These are phyloP conservation scores for Hyaloscypha hepaticicola DNA, from an alignment of 495 filamentous ascomycete species.

Conservation along the genomic window DNA sequence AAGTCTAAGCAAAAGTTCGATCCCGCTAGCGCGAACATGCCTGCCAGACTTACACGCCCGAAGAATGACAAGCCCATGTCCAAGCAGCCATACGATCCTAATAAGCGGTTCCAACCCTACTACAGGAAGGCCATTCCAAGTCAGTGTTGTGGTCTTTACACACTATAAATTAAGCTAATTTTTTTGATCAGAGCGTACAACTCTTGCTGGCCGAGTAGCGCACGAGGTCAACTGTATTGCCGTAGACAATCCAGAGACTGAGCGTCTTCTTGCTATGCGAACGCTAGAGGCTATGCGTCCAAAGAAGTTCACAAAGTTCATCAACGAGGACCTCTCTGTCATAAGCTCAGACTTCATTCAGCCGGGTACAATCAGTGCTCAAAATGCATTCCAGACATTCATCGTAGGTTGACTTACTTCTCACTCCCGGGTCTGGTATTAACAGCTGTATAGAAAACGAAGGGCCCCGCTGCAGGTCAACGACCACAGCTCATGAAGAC, in stretches of 20 bases:
- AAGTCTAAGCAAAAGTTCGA: slow-evolving; percentile 52
- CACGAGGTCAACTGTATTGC: slow-evolving; percentile 79
- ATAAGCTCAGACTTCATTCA: slow-evolving; percentile 39
- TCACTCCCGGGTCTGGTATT: not conserved
- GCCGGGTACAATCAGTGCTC: slow-evolving; percentile 49
- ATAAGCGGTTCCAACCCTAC: slow-evolving; percentile 65
- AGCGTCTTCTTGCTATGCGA: slow-evolving; percentile 56
- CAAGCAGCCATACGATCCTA: slow-evolving; percentile 47
- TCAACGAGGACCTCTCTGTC: slow-evolving; percentile 41
- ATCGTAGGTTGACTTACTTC: slow-evolving; percentile 47
- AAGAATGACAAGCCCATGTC: slow-evolving; percentile 36
- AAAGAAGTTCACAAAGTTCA: slow-evolving; percentile 52
- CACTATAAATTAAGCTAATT: not conserved
- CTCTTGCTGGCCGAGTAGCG: slow-evolving; percentile 65
- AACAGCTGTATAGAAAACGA: slow-evolving; percentile 14
- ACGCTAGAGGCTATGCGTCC: slow-evolving; percentile 64
- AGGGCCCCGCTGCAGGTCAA: not conserved
- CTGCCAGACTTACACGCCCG: slow-evolving; percentile 44
- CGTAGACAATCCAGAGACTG: slow-evolving; percentile 70
- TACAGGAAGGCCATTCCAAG: slow-evolving; percentile 80
- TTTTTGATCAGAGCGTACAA: slow-evolving; percentile 61
- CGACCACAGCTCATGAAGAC: slow-evolving; percentile 53
- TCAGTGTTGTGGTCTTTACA: slow-evolving; percentile 38
- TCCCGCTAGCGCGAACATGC: slow-evolving; percentile 48
- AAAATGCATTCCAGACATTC: slow-evolving; percentile 51